Evolutionary conservation across 371 early-diverging fungal species (phyloP).

Genomic region (Mortierella sp.): DNA sequence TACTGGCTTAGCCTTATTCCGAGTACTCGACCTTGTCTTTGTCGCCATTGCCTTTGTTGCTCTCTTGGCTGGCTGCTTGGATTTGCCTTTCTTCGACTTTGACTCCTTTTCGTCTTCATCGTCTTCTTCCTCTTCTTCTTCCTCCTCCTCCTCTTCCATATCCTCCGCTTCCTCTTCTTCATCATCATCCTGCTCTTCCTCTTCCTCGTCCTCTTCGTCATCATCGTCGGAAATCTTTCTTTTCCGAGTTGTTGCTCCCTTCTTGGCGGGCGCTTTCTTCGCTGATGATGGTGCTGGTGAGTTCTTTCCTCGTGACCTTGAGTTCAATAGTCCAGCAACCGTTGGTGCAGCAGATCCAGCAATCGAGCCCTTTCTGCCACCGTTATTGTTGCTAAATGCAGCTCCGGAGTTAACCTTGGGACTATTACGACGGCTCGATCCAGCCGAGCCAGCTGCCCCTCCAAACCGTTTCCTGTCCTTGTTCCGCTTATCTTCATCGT

Average conservation of each 20-base stretch:
- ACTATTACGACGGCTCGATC: conserved; percentile 49
- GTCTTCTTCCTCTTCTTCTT: conserved; percentile 24
- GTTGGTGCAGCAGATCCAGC: conserved; percentile 8
- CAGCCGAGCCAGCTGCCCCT: conserved; percentile 29
- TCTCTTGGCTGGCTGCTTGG: conserved; percentile 17
- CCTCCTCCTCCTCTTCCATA: conserved; percentile 18
- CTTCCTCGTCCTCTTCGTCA: conserved; percentile 34
- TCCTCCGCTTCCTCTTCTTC: conserved; percentile 39
- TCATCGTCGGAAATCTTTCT: conserved; percentile 41
- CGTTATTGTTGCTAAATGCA: conserved; percentile 3
- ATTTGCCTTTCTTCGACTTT: conserved; percentile 14
- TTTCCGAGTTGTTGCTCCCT: conserved; percentile 25
- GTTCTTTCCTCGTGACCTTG: conserved; percentile 25
- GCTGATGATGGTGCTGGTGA: conserved; percentile 7
- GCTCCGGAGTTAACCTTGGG: conserved; percentile 33
- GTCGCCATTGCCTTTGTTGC: conserved; percentile 7
- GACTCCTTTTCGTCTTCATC: conserved; percentile 18
- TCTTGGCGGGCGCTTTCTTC: conserved; percentile 18
- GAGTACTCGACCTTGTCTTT: conserved; percentile 22
- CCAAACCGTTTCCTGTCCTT: conserved; percentile 36
- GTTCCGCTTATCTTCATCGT: conserved; percentile 18
- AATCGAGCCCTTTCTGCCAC: conserved; percentile 5
- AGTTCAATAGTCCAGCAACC: conserved; percentile 27
- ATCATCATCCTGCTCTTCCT: conserved; percentile 26
- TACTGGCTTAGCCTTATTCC: conserved; percentile 14